Evolutionary conservation across 495 filamentous ascomycete species (phyloP), one percentile per base, ranked within the genome.

Genomic region (Glonium stellatum): DNA sequence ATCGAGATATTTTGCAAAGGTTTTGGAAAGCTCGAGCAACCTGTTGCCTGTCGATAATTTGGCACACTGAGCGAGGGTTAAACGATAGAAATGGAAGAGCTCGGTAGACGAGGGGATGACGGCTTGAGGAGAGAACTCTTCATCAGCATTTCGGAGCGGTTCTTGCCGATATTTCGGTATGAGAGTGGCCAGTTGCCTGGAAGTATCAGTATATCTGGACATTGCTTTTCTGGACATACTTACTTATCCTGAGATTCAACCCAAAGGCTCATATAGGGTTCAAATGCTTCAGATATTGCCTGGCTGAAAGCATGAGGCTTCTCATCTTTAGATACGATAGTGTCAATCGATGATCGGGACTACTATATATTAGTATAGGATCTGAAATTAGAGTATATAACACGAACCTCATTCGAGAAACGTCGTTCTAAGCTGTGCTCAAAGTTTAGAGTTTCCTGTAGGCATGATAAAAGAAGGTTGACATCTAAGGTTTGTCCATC

Each of bases 361-460:
- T 79, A 44, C 51, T 19, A 12, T 18, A 9, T 19, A 56, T 67
- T 8, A 67, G 65, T 42, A 60, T 31, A 6, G 13, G 4, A 11
- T 44, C 18, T 18, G 39, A 1, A 18, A 15, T 44, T 13, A 18
- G 12, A 44, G 12, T 44, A 44, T 44, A 15, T 4, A 44, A 44
- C 18, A 44, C 55, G 6, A 31, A 79, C 79, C 51, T 89, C 83
- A 70, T 75, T 86, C 1, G 86, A 78, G 72, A 97, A 97, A 13
- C 89, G 83, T 37, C 84, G 79, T 68, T 98, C 93, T 13, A 98
- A 78, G 48, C 82, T 86, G 69, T 97, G 92, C 72, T 98, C 93
- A 70, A 98, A 98, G 67, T 98, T 89, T 65, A 98, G 82, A 1
- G 93, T 98, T 75, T 98, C 95, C 66, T 97, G 92, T 54, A 98